These are phyloP conservation scores for Hypoxylon rickii DNA, from an alignment of 495 filamentous ascomycete species.

Conservation along the genomic window DNA sequence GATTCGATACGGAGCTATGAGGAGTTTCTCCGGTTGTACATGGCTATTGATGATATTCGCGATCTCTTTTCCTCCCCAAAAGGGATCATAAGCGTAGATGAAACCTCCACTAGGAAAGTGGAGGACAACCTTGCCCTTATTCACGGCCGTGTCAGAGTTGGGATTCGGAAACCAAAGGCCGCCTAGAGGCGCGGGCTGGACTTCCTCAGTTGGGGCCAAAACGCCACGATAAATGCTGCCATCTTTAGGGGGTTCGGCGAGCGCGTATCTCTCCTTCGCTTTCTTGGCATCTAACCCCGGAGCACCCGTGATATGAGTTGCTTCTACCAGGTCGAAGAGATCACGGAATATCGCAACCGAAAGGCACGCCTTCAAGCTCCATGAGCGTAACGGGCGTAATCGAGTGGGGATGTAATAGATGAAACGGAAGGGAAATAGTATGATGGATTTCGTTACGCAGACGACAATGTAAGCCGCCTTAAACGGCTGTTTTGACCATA, in stretches of 20 bases:
- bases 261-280: background rate
- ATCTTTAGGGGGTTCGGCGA: background rate
- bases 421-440: background rate
- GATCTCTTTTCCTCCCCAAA: background rate
- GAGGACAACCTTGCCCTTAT: conserved; percentile 11
- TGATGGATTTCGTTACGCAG: no score
- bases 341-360: background rate
- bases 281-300: background rate
- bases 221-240: background rate
- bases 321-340: background rate
- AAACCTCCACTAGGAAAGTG: conserved; percentile 27
- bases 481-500: no score
- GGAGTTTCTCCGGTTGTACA: background rate
- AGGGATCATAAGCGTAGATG: conserved; percentile 8
- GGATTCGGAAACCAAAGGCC: conserved; percentile 1
- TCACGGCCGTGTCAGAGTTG: background rate
- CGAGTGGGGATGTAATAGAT: background rate
- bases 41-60: background rate
- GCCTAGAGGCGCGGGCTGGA: background rate
- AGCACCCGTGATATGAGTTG: background rate
- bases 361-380: background rate
- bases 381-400: background rate
- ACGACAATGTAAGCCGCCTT: conserved; percentile 6
- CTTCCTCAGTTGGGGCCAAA: background rate
- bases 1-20: conserved; percentile 21